Percentiles rank a stretch among this genome's conserved stretches.
Evolutionary conservation across 305 asterid species (phyloP).

Genomic region (Andrographis paniculata): DNA sequence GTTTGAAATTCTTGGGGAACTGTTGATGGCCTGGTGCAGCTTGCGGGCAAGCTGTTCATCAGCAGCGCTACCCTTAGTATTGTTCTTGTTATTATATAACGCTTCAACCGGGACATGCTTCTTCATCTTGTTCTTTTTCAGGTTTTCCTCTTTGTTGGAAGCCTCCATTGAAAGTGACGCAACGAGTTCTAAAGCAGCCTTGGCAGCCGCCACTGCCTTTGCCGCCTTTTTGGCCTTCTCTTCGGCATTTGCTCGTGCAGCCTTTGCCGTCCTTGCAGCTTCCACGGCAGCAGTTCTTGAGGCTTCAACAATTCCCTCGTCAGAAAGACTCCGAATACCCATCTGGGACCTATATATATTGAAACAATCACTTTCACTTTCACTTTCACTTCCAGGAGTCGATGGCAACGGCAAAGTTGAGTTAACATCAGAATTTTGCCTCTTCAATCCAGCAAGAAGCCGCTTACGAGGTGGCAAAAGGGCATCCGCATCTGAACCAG

Average conservation of each 20-base stretch:
- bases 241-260: constrained; percentile 82
- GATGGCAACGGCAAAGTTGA: constrained; percentile 36
- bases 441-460: constrained; percentile 85
- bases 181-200: constrained; percentile 75
- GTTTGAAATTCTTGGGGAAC: constrained; percentile 80
- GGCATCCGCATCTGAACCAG: constrained; percentile 72
- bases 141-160: constrained; percentile 30
- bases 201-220: constrained; percentile 85
- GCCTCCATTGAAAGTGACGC: constrained; percentile 50
- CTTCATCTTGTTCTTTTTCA: constrained; percentile 73
- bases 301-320: constrained; percentile 67
- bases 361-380: constrained; percentile 35
- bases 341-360: constrained; percentile 39
- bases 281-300: constrained; percentile 67
- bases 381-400: constrained; percentile 22
- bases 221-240: constrained; percentile 90
- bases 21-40: constrained; percentile 72
- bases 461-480: constrained; percentile 97
- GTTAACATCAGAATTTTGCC: constrained; percentile 66
- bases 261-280: constrained; percentile 58
- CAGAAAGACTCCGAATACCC: constrained; percentile 40
- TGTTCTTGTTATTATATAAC: constrained; percentile 52
- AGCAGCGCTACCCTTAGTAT: constrained; percentile 37
- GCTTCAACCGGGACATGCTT: constrained; percentile 70
- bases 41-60: constrained; percentile 91